Evolutionary conservation across 2,329 filamentous ascomycete genomes (phyloP).

Genomic region (Aspergillus novofumigatus): DNA sequence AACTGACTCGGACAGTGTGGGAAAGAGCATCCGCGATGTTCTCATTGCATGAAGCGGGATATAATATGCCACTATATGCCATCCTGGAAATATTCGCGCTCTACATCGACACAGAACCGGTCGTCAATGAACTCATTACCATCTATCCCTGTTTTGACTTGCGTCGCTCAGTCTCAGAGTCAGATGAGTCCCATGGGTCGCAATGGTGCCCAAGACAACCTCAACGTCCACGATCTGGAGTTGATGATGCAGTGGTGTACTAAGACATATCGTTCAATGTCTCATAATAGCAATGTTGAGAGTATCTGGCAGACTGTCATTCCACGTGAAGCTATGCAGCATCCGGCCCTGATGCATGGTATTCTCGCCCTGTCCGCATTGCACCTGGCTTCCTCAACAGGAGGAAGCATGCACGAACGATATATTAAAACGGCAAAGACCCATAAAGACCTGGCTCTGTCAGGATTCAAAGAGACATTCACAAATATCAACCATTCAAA

Average conservation of each 20-base stretch:
- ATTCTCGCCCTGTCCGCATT: conserved; percentile 34
- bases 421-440: conserved; percentile 27
- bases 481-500: conserved; percentile 23
- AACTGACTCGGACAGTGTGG: conserved; percentile 12
- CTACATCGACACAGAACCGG: conserved; percentile 7
- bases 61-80: conserved; percentile 13
- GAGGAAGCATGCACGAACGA: conserved; percentile 13
- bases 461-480: conserved; percentile 19
- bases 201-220: conserved; percentile 5
- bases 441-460: conserved; percentile 24
- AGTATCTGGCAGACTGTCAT: conserved; percentile 30
- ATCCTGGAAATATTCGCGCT: conserved; percentile 11
- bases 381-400: conserved; percentile 22
- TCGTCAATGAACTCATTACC: conserved; percentile 7
- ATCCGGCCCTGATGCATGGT: conserved; percentile 30
- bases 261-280: conserved; percentile 29
- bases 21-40: conserved; percentile 13
- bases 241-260: conserved; percentile 36
- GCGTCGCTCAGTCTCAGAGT: conserved; percentile 5
- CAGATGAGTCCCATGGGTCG: conserved; percentile 6
- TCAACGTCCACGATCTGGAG: conserved; percentile 29
- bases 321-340: conserved; percentile 26
- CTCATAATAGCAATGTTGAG: conserved; percentile 21
- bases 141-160: conserved; percentile 3
- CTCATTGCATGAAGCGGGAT: conserved; percentile 12